Evolutionary conservation across 495 filamentous ascomycete genomes (phyloP).

Genomic region (Neurospora africana): DNA sequence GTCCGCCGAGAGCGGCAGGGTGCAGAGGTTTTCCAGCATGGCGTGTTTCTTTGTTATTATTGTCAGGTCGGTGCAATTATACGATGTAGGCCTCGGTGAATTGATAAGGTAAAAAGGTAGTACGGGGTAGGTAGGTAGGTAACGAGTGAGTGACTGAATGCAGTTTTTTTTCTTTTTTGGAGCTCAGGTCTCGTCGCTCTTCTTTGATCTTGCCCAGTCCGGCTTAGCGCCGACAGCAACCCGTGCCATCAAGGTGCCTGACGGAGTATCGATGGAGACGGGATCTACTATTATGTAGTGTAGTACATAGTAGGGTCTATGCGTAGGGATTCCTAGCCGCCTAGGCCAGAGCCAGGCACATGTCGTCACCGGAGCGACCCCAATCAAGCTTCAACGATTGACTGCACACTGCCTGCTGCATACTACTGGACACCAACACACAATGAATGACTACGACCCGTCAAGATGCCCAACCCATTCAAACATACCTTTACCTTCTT

Average conservation of each 20-base stretch:
- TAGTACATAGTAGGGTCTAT: not conserved
- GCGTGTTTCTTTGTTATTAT: not conserved
- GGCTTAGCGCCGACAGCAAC: not conserved
- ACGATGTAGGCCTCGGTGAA: not conserved
- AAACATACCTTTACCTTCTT: not conserved
- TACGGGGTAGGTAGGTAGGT: not conserved
- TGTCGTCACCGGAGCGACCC: not conserved
- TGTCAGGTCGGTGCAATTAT: not conserved
- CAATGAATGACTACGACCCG: not conserved
- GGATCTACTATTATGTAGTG: too few relatives aligned
- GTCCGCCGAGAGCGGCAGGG: constrained; percentile 75
- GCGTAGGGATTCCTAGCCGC: not conserved
- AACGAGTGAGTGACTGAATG: not conserved
- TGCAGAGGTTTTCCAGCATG: constrained; percentile 79
- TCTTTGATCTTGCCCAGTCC: not conserved
- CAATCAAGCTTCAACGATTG: not conserved
- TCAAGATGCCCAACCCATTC: not conserved
- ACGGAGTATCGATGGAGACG: not conserved
- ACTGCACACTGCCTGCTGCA: not conserved
- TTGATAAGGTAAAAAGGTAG: not conserved
- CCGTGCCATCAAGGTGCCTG: not conserved
- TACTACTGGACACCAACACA: not conserved
- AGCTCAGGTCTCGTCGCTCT: not conserved
- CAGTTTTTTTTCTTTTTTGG: not conserved
- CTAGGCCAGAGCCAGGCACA: not conserved